phyloP scores from a whole-genome alignment of 2,329 filamentous ascomycete genomes.

The Hortaea sp. region DNA sequence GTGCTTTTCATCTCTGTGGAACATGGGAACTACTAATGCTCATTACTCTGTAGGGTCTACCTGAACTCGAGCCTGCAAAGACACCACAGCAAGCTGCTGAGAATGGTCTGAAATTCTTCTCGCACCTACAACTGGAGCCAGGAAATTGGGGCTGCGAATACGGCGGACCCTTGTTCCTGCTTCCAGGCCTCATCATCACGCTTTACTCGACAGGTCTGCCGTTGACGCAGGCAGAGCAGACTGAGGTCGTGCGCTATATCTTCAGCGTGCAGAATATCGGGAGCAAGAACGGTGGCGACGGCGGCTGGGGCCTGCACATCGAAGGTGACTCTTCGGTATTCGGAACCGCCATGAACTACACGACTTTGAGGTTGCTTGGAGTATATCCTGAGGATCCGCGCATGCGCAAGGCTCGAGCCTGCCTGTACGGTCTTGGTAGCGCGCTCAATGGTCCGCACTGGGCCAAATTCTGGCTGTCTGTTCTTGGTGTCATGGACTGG shows the following conservation, averaged over 20 bases:
- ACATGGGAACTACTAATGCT: background rate
- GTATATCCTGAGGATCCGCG: constrained; percentile 72
- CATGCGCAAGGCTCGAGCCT: constrained; percentile 74
- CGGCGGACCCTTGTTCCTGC: constrained; percentile 90
- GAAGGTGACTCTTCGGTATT: constrained; percentile 89
- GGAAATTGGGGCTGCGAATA: constrained; percentile 98
- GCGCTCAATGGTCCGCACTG: constrained; percentile 80
- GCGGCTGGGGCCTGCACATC: constrained; percentile 95
- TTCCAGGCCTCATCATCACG: constrained; percentile 73
- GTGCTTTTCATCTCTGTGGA: constrained; percentile 5
- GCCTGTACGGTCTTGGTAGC: constrained; percentile 76
- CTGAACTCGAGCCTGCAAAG: constrained; percentile 58
- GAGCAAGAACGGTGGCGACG: constrained; percentile 55
- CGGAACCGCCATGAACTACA: constrained; percentile 83
- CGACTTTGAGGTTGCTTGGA: constrained; percentile 67
- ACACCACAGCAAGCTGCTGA: constrained; percentile 66
- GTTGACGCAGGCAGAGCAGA: constrained; percentile 67
- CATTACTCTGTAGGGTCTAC: constrained; percentile 22
- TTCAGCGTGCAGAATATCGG: constrained; percentile 63
- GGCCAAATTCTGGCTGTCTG: constrained; percentile 91
- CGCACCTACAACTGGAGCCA: constrained; percentile 74
- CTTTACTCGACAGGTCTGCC: constrained; percentile 86
- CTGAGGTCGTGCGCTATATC: constrained; percentile 87
- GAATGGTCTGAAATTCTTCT: constrained; percentile 83
- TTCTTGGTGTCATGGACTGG: constrained; percentile 76